These are phyloP conservation scores for Nemania sp. DNA, from an alignment of 2,329 filamentous ascomycete species.

Conservation along the genomic window DNA sequence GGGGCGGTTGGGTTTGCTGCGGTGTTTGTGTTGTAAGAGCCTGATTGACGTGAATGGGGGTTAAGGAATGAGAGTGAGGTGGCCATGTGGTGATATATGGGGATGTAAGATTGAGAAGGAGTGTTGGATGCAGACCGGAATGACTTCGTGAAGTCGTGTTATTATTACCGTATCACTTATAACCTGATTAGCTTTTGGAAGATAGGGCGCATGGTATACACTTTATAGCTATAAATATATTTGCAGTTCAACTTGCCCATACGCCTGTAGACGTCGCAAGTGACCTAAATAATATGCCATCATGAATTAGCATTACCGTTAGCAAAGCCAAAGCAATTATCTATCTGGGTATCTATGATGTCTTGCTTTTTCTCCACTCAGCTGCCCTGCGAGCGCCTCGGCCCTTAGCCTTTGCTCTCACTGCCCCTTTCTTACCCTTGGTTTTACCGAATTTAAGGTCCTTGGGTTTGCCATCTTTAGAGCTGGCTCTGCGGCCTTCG, in stretches of 20 bases:
- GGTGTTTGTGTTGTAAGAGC: constrained; percentile 35
- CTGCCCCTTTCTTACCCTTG: constrained; percentile 63
- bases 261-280: not conserved
- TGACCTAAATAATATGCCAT: not conserved
- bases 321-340: constrained; percentile 1
- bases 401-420: constrained; percentile 45
- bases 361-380: constrained; percentile 50
- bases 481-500: constrained; percentile 80
- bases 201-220: not conserved
- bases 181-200: not conserved
- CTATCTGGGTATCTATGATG: constrained; percentile 42
- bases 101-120: not conserved
- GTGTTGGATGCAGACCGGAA: not conserved
- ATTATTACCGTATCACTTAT: not conserved
- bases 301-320: constrained; percentile 23
- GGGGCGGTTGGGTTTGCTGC: constrained; percentile 32
- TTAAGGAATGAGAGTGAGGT: no score
- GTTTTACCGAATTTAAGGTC: constrained; percentile 68
- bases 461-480: constrained; percentile 72
- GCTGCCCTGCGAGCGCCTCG: constrained; percentile 51
- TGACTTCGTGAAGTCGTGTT: not conserved
- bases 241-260: not conserved
- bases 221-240: constrained; percentile 5
- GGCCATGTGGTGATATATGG: not conserved
- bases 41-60: not conserved